Base-by-base conservation (phyloP, 1,139 yeast species). In the Magnusiomyces clavatus region DNA sequence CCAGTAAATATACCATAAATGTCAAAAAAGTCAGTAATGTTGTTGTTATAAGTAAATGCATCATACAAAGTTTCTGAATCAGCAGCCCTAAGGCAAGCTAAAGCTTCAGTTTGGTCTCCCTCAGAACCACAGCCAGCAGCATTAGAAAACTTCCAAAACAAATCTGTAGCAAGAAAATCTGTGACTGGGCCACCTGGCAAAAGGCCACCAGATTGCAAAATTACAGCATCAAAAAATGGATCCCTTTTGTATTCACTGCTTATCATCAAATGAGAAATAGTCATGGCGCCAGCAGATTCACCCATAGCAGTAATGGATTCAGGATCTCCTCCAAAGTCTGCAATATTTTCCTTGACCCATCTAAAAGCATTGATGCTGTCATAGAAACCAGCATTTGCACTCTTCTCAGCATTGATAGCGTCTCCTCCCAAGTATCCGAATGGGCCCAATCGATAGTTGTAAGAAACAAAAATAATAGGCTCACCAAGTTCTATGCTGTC, bases 251-350 rank as follows among this genome's bases (percentile, higher is more conserved):
- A 57, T 6, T 44, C 49, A 29, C 43, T 41, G 6, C 64, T 54
- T 1, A 57, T 43, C 56, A 69, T 35, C 31, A 67, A 64, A 50
- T 61, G 61, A 4, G 62, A 62, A 35, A 67, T 66, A 24, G 67
- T 61, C 48, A 61, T 58, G 1, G 70, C 69, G 6, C 75, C 75
- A 1, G 75, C 74, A 47, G 67, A 61, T 56, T 70, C 72, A 17
- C 75, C 75, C 61, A 65, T 61, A 6, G 69, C 58, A 1, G 71
- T 67, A 19, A 71, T 63, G 47, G 61, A 60, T 5, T 60, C 56
- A 1, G 71, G 67, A 53, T 72, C 67, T 14, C 76, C 76, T 8
- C 75, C 75, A 57, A 72, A 71, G 8, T 53, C 55, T 1, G 29
- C 57, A 46, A 71, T 69, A 54, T 69, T 63, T 47, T 68, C 65